Base-by-base conservation (phyloP, 2,329 filamentous ascomycete genomes). In the Daldinia sp. region DNA sequence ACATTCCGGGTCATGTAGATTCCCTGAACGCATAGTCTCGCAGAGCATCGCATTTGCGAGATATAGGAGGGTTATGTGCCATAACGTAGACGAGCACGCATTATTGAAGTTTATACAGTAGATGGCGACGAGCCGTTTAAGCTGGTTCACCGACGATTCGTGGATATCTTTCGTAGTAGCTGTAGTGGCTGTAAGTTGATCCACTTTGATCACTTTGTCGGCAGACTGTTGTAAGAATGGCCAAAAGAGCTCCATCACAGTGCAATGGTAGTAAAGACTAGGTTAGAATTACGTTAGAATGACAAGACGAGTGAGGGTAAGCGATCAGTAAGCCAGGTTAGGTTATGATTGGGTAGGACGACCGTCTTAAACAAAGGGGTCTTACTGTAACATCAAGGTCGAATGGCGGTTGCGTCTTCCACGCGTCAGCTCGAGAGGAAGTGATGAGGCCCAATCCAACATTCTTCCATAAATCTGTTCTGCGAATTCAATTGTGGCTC, bases 11-110 rank as follows among this genome's bases (percentile, higher is more conserved):
- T 71, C 60, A 7, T 60, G 61, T 3, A 60, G 5, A 13, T 71
- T 64, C 12, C 66, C 65, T 2, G 68, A 71, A 39, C 68, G 68
- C 54, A 64, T 48, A 15, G 70, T 67, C 41, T 68, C 63, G 59
- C 65, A 70, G 23, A 76, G 66, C 70, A 74, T 75, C 18, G 74
- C 75, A 57, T 78, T 77, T 15, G 76, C 74, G 37, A 78, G 69
- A 56, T 76, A 75, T 18, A 78, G 56, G 42, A 77, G 67, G 1
- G 73, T 74, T n/a, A 72, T 75, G 37, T 77, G 73, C 74, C 76
- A 78, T 4, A 75, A 62, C 7, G 72, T 69, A 6, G 72, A 69
- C 5, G 63, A 64, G 18, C 58, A 68, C 7, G 73, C 54, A 37
- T 64, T 56, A 20, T 60, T 53, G 28, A 65, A 69, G n/a, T 71